Base-by-base conservation (phyloP, 257 asterid genomes). In the Ajuga chamaepitys region DNA sequence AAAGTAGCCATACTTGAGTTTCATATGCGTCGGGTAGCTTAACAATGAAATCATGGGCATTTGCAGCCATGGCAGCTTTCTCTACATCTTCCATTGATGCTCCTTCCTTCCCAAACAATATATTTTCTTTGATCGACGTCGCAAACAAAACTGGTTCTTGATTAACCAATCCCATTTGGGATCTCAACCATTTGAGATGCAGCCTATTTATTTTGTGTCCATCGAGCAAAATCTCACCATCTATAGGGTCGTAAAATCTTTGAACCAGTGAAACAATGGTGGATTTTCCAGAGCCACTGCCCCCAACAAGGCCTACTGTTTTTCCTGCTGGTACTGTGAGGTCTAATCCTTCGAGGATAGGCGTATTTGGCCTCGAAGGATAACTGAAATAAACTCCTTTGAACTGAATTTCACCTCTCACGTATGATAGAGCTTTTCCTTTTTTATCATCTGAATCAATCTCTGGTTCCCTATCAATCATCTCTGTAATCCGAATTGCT, bases 141-240 rank as follows among this genome's bases (percentile, higher is more conserved):
- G 96, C 96, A 54, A 88, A 88, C 26, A 88, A 89, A 59, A 88
- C 77, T 6, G 95, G 96, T 61, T 88, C 96, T 78, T 88, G 96
- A 77, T 82, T 88, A 26, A 88, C 95, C 70, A 88, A 70, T 9
- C 96, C 96, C 87, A 88, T 81, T 52, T 86, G 92, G 40, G 95
- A 86, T 58, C 95, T 84, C 70, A 86, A 20, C 95, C 95, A 88
- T 64, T 84, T 86, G 58, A 88, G 85, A 77, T 88, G 96, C 10
- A 88, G 80, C 75, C 75, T 70, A 67, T 81, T 84, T 66, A 88
- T 88, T 65, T 82, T 86, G 79, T 88, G 58, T 9, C 95, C 96
- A 48, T 88, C 96, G 22, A 88, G 72, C 18, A 78, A 55, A 32
- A 88, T 81, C 37, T 86, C 95, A 3, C 96, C 96, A 74, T 86